Base-by-base conservation (phyloP, 2,329 filamentous ascomycete species). In the Rutstroemia sp. region DNA sequence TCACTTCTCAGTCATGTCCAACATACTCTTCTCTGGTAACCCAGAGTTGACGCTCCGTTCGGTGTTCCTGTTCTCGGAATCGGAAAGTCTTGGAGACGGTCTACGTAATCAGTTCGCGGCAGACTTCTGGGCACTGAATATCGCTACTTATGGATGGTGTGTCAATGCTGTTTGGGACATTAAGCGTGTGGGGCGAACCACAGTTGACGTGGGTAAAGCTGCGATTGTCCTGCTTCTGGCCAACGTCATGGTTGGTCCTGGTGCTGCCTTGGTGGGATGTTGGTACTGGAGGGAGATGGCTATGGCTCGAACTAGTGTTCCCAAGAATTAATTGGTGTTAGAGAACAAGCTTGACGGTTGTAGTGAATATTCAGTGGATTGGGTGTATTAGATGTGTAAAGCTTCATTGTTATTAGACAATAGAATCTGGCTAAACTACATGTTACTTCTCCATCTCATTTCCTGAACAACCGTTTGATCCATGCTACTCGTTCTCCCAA, bases 251-350 rank as follows among this genome's bases (percentile, higher is more conserved):
- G 46, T 49, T 7, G 38, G 46, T 6, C 52, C 52, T 9, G 52
- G 46, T 12, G 45, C 52, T n/a, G 52, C 45, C 5, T 34, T 54
- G n/a, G 45, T 40, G 12, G 52, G 52, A 0, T 54, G 52, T 42
- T 54, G 52, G 52, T 54, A 50, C 5, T 50, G 52, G 46, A 34
- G 25, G 17, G 46, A 54, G 39, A 16, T 23, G 34, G 45, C 48
- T 21, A 54, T 54, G 52, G n/a, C 52, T 7, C 52, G 38, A 7
- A 44, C 52, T 4, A 54, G 17, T 16, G 36, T 50, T 21, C 3
- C 36, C 14, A 17, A 14, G 21, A 44, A 21, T 17, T 19, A 19
- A 2, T 34, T 10, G 30, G 10, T 34, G 30, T 14, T 34, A 4
- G 10, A 12, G 2, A 34, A 34, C 30, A 34, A 34, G 3, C 10